These are phyloP conservation scores for Penicillium waksmanii DNA, from an alignment of 495 filamentous ascomycete genomes.

Conservation along the genomic window DNA sequence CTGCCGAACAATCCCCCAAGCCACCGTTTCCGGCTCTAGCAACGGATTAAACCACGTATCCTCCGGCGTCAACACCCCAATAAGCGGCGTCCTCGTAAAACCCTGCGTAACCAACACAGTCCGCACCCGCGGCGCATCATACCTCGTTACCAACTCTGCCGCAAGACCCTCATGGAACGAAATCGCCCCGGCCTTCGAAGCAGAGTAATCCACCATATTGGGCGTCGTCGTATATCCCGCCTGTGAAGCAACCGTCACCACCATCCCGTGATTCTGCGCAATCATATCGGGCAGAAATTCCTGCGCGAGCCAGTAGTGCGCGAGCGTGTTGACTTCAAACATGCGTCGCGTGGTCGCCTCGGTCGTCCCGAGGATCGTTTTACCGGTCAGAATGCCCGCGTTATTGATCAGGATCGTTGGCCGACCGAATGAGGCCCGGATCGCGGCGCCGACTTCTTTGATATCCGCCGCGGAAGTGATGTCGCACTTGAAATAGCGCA, in stretches of 20 bases:
- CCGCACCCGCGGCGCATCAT: slow-evolving; percentile 66
- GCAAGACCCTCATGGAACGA: slow-evolving; percentile 72
- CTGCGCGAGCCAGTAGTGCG: slow-evolving; percentile 66
- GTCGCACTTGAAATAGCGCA: slow-evolving; percentile 67
- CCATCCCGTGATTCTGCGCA: slow-evolving; percentile 67
- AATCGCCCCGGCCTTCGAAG: slow-evolving; percentile 67
- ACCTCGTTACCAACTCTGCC: slow-evolving; percentile 61
- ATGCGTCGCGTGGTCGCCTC: slow-evolving; percentile 62
- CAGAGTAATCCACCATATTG: slow-evolving; percentile 69
- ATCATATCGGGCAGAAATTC: slow-evolving; percentile 73
- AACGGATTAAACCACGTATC: slow-evolving; percentile 59
- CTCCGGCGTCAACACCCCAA: slow-evolving; percentile 58
- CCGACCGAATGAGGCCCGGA: slow-evolving; percentile 59
- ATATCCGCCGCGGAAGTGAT: slow-evolving; percentile 58
- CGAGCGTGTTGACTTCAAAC: slow-evolving; percentile 73
- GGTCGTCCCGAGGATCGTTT: slow-evolving; percentile 59
- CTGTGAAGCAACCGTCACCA: slow-evolving; percentile 71
- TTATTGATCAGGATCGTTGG: slow-evolving; percentile 80
- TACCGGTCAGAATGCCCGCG: slow-evolving; percentile 66
- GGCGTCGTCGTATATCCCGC: slow-evolving; percentile 63
- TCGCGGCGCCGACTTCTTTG: slow-evolving; percentile 45
- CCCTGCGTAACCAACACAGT: slow-evolving; percentile 69
- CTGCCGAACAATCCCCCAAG: slow-evolving; percentile 62
- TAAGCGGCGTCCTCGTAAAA: slow-evolving; percentile 64
- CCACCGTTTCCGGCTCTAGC: slow-evolving; percentile 65